phyloP scores from a whole-genome alignment of 768 basidiomycete species.

The Symmetrospora coprosmae region DNA sequence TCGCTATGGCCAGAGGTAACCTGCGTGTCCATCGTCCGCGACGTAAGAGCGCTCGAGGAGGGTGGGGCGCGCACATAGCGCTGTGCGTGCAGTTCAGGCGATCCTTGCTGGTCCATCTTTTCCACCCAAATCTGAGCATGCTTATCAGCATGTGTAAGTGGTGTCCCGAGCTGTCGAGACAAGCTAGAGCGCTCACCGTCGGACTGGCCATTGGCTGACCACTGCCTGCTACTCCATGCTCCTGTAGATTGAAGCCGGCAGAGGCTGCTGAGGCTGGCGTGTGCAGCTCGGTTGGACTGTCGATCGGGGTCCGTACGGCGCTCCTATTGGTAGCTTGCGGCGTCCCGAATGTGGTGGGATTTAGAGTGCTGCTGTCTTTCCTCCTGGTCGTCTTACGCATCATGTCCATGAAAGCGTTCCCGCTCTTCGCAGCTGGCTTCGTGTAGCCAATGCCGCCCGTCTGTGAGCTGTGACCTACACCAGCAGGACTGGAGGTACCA shows the following conservation, averaged over 20 bases:
- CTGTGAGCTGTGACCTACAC: neutral
- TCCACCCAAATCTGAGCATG: neutral
- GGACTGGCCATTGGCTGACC: neutral
- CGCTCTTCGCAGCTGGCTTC: neutral
- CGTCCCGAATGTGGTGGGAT: too few relatives aligned
- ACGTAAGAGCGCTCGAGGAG: neutral
- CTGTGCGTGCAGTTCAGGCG: neutral
- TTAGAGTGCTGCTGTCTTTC: neutral
- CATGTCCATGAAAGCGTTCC: neutral
- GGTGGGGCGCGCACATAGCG: neutral
- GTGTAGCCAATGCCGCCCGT: neutral
- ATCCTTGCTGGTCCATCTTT: neutral
- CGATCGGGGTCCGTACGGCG: neutral
- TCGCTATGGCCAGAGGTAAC: constrained; percentile 9
- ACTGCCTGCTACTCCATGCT: neutral
- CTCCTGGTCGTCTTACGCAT: neutral
- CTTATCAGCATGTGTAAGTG: neutral
- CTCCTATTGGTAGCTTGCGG: neutral
- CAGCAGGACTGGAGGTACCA: too few relatives aligned
- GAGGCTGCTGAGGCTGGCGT: neutral
- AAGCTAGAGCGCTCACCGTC: neutral
- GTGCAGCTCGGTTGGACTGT: neutral
- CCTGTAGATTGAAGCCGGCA: neutral
- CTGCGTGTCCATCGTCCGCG: constrained; percentile 1
- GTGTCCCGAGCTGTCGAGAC: neutral